Evolutionary conservation across 2,329 filamentous ascomycete genomes (phyloP).

Genomic region (Diaporthe velutina): DNA sequence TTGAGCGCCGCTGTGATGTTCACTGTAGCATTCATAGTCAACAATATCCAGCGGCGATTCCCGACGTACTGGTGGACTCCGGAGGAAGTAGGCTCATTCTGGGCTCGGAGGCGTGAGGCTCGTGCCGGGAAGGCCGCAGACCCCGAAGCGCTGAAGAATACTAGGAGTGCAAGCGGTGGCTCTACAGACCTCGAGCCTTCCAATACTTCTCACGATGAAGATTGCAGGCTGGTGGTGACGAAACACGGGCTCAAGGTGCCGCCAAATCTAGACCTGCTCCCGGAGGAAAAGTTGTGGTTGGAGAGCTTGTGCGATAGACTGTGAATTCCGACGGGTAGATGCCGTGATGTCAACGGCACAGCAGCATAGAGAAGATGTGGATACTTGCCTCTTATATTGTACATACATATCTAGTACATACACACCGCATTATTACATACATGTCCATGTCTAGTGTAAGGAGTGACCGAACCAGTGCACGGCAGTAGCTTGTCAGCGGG

Average conservation of each 20-base stretch:
- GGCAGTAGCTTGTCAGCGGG: background rate
- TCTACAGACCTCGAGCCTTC: background rate
- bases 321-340: background rate
- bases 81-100: conserved; percentile 47
- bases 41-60: conserved; percentile 77
- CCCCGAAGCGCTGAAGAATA: background rate
- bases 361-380: background rate
- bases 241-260: conserved; percentile 20
- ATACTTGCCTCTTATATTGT: conserved; percentile 1
- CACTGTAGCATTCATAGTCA: conserved; percentile 71
- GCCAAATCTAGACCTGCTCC: conserved; percentile 14
- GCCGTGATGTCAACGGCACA: background rate
- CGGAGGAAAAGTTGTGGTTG: conserved; percentile 30
- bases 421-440: background rate
- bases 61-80: conserved; percentile 80
- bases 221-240: conserved; percentile 23
- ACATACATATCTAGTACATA: background rate
- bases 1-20: conserved; percentile 74
- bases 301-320: conserved; percentile 29
- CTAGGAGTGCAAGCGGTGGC: background rate
- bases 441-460: background rate
- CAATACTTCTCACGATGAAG: conserved; percentile 6
- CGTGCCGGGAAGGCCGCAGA: background rate
- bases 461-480: background rate
- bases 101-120: conserved; percentile 28